A percentile compares a stretch with the other conserved stretches of the same genome.
Evolutionary conservation across 768 basidiomycete genomes (phyloP).

Genomic region (Phaeotremella fagi): DNA sequence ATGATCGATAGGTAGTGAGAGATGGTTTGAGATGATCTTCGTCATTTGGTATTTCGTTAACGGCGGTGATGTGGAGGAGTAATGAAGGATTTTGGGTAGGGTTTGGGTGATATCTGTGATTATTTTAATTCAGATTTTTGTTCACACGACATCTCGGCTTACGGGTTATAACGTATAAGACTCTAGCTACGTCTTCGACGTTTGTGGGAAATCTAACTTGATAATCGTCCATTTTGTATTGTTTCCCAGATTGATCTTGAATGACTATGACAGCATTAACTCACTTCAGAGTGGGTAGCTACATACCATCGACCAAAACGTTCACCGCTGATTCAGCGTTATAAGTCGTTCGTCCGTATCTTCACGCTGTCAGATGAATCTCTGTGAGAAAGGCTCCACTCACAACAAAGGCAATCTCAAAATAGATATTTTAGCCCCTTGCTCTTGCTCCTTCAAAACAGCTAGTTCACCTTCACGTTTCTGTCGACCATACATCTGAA

Average conservation of each 20-base stretch:
- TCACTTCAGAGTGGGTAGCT: background rate
- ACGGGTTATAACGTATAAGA: conserved; percentile 74
- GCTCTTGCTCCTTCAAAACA: conserved; percentile 56
- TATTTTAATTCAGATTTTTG: background rate
- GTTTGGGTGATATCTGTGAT: conserved; percentile 49
- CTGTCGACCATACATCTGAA: conserved; percentile 80
- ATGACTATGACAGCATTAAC: conserved; percentile 54
- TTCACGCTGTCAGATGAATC: conserved; percentile 38
- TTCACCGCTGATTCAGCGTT: conserved; percentile 89
- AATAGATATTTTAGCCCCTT: conserved; percentile 57
- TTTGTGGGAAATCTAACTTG: conserved; percentile 91
- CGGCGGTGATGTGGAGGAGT: conserved; percentile 66
- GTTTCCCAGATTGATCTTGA: conserved; percentile 76
- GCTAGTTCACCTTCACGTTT: conserved; percentile 83
- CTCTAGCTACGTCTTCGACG: conserved; percentile 76
- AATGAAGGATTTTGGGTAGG: conserved; percentile 75
- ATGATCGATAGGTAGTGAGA: conserved; percentile 61
- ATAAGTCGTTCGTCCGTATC: conserved; percentile 78
- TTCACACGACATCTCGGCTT: conserved; percentile 22
- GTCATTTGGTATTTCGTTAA: conserved; percentile 94
- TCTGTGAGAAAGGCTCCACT: conserved; percentile 34
- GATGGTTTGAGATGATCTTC: conserved; percentile 57
- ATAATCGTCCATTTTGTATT: conserved; percentile 93
- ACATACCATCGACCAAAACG: conserved; percentile 63
- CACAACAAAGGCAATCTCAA: conserved; percentile 86